A percentile compares a stretch with the other conserved stretches of the same genome.
Conservation (phyloP, 2,329 filamentous ascomycete species). For the Fusarium anthophilum region DNA sequence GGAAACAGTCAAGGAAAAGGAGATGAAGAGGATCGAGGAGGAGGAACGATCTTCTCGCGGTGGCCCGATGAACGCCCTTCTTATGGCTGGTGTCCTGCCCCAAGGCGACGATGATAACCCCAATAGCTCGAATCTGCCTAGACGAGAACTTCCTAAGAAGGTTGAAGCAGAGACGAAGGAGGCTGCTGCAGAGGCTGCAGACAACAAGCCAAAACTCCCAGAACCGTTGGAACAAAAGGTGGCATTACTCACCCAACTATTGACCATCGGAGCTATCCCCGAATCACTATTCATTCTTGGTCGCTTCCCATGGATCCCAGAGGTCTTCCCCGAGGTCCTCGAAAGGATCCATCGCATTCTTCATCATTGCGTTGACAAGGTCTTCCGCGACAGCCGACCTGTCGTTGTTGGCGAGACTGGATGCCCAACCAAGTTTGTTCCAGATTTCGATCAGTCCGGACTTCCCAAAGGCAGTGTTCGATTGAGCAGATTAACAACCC, state of each 20-base stretch:
- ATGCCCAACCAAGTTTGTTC: conserved; percentile 56
- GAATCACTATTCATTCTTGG: conserved; percentile 93
- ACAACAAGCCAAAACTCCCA: conserved; percentile 64
- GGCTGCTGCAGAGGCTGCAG: conserved; percentile 51
- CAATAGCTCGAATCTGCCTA: conserved; percentile 49
- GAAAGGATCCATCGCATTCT: conserved; percentile 86
- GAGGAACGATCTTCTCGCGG: conserved; percentile 78
- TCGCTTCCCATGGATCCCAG: conserved; percentile 90
- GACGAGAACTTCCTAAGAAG: conserved; percentile 63
- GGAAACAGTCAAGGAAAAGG: conserved; percentile 74
- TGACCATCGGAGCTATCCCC: conserved; percentile 91
- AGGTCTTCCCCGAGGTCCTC: conserved; percentile 83
- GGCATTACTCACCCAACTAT: conserved; percentile 80
- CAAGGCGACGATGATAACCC: conserved; percentile 75
- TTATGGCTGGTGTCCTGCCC: conserved; percentile 84
- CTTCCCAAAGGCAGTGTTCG: conserved; percentile 75
- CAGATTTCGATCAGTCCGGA: conserved; percentile 70
- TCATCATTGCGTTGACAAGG: conserved; percentile 81
- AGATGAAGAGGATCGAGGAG: conserved; percentile 80
- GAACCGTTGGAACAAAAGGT: conserved; percentile 91
- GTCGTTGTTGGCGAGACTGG: conserved; percentile 43
- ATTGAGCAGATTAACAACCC: conserved; percentile 66
- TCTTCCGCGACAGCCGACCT: conserved; percentile 64
- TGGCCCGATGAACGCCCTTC: conserved; percentile 81
- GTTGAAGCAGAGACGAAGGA: conserved; percentile 63